Evolutionary conservation across 176 grass and related monocot genomes (phyloP), one percentile per base, ranked within the genome.

Genomic region (Paspalum notatum): DNA sequence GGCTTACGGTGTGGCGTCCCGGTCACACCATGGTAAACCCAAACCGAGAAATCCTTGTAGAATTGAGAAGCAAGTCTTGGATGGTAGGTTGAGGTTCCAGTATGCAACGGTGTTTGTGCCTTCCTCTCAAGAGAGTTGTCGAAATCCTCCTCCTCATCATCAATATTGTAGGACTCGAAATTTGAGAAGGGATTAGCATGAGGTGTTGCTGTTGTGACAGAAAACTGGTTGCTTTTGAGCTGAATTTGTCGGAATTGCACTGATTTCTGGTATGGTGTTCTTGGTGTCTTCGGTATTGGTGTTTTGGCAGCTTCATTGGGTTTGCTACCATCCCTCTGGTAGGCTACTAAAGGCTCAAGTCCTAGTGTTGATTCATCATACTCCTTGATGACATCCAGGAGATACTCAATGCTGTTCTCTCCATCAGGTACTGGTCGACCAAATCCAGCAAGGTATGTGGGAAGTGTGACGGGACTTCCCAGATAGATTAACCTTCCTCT

Each of bases 331-430:
- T 93, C 88, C 7, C 79, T 89, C 70, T 93, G 91, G 85, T 93
- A 93, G 16, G 76, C 74, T 52, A 93, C 88, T 48, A 93, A 62
- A 72, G 91, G 85, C 37, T 90, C 91, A 5, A 93, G 88, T 10
- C 91, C 91, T 17, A 80, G 50, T 16, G 78, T 83, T 77, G 88
- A 93, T 44, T 93, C 88, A 25, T 93, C 88, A 1, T 90, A 90
- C 88, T 93, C 85, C 75, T 93, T 93, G 75, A 93, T 90, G 56
- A 90, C 88, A 66, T 93, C 91, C 51, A 90, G 79, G n/a, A 93
- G 85, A 61, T 90, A 83, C 50, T 93, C 91, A 26, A 93, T 90
- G 85, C 82, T 90, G 65, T 93, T 93, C 82, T 93, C 91, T 6
- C 88, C 91, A 45, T 93, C 88, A 5, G 91, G 91, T 56, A 88